Evolutionary conservation across 2,329 filamentous ascomycete species (phyloP).

Genomic region (Talaromyces sp.): DNA sequence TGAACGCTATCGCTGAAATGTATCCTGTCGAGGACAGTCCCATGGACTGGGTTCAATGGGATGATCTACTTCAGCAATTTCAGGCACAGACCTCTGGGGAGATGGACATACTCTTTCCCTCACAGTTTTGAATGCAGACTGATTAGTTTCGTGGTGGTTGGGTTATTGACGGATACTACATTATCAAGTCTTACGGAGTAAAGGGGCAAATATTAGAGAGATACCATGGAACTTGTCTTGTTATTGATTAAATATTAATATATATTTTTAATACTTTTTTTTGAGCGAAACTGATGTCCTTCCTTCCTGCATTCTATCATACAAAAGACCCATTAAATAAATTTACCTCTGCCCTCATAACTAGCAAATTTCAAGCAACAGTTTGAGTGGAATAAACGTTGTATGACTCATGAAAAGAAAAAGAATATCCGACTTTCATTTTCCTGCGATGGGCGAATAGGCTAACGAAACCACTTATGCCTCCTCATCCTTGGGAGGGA

Average conservation of each 20-base stretch:
- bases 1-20: background rate
- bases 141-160: too few relatives aligned
- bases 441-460: background rate
- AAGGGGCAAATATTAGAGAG: background rate
- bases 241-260: background rate
- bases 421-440: background rate
- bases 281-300: background rate
- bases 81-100: conserved; percentile 9
- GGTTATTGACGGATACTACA: background rate
- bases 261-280: background rate
- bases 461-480: background rate
- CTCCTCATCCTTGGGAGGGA: background rate
- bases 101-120: conserved; percentile 2
- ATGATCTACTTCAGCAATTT: conserved; percentile 24
- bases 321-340: background rate
- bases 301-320: background rate
- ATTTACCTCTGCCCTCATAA: background rate
- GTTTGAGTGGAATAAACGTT: background rate
- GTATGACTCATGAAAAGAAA: background rate
- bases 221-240: background rate
- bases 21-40: conserved; percentile 15
- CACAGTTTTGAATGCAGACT: background rate
- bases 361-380: background rate
- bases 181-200: background rate
- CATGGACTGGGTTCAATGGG: conserved; percentile 25